phyloP scores from a whole-genome alignment of 176 grass and related monocot species.

The Phoenix roebelenii region DNA sequence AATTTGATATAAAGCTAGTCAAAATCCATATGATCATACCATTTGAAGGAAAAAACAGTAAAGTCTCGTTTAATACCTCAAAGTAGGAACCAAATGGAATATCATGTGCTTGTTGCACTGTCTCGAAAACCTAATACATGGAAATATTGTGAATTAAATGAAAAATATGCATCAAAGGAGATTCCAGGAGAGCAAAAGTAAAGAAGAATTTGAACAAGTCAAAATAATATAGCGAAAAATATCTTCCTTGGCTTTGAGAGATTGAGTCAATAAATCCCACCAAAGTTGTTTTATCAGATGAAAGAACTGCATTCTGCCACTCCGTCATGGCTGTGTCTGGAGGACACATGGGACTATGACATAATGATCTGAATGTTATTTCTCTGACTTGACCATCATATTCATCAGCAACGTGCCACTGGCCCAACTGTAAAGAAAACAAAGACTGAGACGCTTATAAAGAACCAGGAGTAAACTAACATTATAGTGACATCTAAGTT shows the following conservation, averaged over 20 bases:
- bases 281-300: constrained; percentile 68
- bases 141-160: constrained; percentile 16
- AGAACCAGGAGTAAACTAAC: background rate
- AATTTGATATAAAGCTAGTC: too few species aligned
- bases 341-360: constrained; percentile 94
- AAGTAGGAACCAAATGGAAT: constrained; percentile 96
- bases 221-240: too few species aligned
- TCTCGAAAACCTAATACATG: constrained; percentile 66
- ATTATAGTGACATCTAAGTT: background rate
- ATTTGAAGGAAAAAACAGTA: too few species aligned
- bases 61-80: constrained; percentile 40
- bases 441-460: constrained; percentile 12
- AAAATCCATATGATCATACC: too few species aligned
- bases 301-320: constrained; percentile 83
- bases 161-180: constrained; percentile 1
- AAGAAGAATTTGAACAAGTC: too few species aligned
- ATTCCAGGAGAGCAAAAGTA: too few species aligned
- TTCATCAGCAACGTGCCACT: constrained; percentile 84
- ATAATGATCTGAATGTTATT: constrained; percentile 89
- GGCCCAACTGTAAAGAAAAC: constrained; percentile 56
- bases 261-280: constrained; percentile 28
- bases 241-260: background rate
- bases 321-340: constrained; percentile 90
- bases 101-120: constrained; percentile 93
- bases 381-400: constrained; percentile 97